Percentiles rank a stretch among this genome's conserved stretches.
Evolutionary conservation across 2,329 filamentous ascomycete genomes (phyloP).

Genomic region (Tetracladium maxilliforme): DNA sequence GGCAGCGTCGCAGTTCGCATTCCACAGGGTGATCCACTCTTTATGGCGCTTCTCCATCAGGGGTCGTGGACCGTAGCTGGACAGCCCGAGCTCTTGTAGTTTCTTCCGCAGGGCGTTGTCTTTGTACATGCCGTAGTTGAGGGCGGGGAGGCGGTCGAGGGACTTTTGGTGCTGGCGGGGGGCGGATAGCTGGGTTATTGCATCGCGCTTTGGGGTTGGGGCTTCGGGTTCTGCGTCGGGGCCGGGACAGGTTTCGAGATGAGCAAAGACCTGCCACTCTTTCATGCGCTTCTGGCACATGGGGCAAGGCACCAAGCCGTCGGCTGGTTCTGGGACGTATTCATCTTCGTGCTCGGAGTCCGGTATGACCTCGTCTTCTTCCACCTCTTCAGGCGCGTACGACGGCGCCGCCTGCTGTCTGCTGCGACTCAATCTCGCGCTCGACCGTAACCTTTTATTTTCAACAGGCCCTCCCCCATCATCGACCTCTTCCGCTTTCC

Average conservation of each 20-base stretch:
- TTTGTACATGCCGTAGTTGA: conserved; percentile 81
- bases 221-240: conserved; percentile 6
- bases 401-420: too few species aligned
- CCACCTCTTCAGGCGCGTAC: too few species aligned
- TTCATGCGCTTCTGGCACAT: conserved; percentile 74
- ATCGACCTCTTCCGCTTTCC: not conserved
- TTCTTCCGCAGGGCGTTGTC: conserved; percentile 69
- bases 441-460: too few species aligned
- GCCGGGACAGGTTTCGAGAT: conserved; percentile 53
- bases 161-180: conserved; percentile 19
- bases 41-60: conserved; percentile 69
- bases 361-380: conserved; percentile 1
- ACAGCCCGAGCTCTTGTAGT: conserved; percentile 65
- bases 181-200: conserved; percentile 6
- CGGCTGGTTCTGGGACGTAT: conserved; percentile 28
- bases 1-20: conserved; percentile 85
- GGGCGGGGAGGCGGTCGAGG: conserved; percentile 57
- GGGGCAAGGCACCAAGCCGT: conserved; percentile 72
- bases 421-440: too few species aligned
- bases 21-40: conserved; percentile 93
- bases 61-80: conserved; percentile 49
- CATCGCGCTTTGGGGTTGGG: conserved; percentile 8
- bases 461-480: too few species aligned
- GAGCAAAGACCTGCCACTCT: conserved; percentile 58
- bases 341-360: too few species aligned